Evolutionary conservation across 306 rosid species (phyloP), one percentile per base, ranked within the genome.

Genomic region (Dryas octopetala): DNA sequence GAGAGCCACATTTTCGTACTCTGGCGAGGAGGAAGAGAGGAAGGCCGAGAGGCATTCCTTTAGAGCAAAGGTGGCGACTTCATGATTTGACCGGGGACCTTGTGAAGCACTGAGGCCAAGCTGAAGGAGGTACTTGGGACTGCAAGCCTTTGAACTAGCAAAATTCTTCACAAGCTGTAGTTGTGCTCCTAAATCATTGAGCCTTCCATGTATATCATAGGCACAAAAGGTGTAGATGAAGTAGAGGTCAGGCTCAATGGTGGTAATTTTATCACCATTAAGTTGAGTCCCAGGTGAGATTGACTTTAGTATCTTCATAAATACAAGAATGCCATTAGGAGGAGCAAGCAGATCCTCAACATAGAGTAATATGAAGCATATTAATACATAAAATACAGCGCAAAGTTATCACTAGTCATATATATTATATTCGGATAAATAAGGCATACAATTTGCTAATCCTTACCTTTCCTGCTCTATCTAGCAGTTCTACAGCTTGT

Each of bases 391-490:
- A 79, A 13, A 16, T 28, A 38, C 28, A 3, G 52, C 13, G 7
- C 0, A 17, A 40, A 4, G 28, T 52, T 23, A 32, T 28, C 5
- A 47, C n/a, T 11, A 54, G 45, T 54, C 23, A 7, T 7, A 51
- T 57, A 53, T 7, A 4, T 28, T 16, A 47, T 58, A 28, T 49
- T 51, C 40, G 23, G 47, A 62, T 78, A 50, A 78, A 73, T 10
- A 63, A 70, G 16, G 54, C n/a, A n/a, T 40, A 41, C 15, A n/a
- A 40, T 0, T 11, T 6, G 49, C 8, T 62, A 63, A 63, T 55
- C 5, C 87, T 49, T 86, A 95, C 98, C 96, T 95, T 89, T 50
- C 93, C 97, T 13, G 97, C 97, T 89, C 88, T 87, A 78, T 87
- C 96, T 61, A 95, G 88, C 76, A 90, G 78, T 54, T 79, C 83